phyloP scores from a whole-genome alignment of 129 eudicot genomes.

The Arctium minus region DNA sequence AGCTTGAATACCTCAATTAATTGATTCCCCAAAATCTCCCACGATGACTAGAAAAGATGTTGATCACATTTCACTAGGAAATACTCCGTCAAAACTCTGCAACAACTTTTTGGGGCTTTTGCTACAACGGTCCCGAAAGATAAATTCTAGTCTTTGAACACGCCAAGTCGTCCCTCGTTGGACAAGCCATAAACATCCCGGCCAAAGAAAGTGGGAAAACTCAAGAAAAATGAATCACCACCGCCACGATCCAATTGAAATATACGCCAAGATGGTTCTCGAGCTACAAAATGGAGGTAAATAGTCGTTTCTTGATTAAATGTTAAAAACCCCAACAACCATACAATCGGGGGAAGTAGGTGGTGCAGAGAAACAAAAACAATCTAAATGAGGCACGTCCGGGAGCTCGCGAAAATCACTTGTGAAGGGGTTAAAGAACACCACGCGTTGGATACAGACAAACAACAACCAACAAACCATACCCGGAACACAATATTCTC shows the following conservation, averaged over 20 bases:
- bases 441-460: neutral
- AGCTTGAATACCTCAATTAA: conserved; percentile 21
- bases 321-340: neutral
- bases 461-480: neutral
- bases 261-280: neutral
- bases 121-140: neutral
- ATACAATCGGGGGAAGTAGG: conserved; percentile 17
- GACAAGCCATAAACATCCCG: conserved; percentile 7
- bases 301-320: no score
- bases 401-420: conserved; percentile 3
- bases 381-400: neutral
- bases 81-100: neutral
- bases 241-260: neutral
- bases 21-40: neutral
- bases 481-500: conserved; percentile 7
- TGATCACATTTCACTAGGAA: conserved; percentile 17
- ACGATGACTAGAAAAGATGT: conserved; percentile 7
- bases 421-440: conserved; percentile 26
- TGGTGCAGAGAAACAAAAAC: neutral
- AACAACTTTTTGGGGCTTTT: neutral
- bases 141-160: neutral
- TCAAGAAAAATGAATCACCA: neutral
- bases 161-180: neutral
- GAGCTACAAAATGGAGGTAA: neutral
- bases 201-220: neutral